phyloP scores from a whole-genome alignment of 257 asterid genomes.

The Sherardia arvensis region DNA sequence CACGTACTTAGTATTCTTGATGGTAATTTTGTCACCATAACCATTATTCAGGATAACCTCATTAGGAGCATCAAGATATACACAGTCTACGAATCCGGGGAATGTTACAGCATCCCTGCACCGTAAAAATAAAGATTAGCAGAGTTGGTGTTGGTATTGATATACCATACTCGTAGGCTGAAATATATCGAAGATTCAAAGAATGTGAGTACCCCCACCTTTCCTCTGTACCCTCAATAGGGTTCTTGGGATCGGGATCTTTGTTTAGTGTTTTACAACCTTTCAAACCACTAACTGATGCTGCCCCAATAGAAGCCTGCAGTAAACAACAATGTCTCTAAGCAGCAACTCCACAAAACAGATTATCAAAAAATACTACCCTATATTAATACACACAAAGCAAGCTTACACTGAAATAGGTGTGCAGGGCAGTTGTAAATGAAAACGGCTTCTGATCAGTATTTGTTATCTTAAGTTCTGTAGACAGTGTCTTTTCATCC shows the following conservation, averaged over 20 bases:
- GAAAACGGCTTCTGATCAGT: conserved; percentile 79
- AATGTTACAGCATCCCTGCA: conserved; percentile 74
- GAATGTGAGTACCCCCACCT: conserved; percentile 38
- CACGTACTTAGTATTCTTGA: conserved; percentile 71
- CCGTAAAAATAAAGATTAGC: conserved; percentile 9
- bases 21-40: conserved; percentile 61
- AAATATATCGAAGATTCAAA: background rate
- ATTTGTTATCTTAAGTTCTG: conserved; percentile 71
- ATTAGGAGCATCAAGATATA: conserved; percentile 81
- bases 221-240: conserved; percentile 75
- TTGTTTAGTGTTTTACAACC: conserved; percentile 87
- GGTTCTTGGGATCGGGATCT: conserved; percentile 92
- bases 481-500: conserved; percentile 54
- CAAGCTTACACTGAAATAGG: conserved; percentile 71
- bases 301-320: conserved; percentile 77
- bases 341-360: background rate
- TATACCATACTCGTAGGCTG: background rate
- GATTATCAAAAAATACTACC: background rate
- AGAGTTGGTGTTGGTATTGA: background rate
- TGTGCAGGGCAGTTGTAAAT: conserved; percentile 82
- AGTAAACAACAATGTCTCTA: conserved; percentile 14
- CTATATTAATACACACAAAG: background rate
- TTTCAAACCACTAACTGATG: conserved; percentile 75
- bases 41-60: conserved; percentile 79
- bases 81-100: conserved; percentile 95